These are phyloP conservation scores for Irpex rosettiformis DNA, from an alignment of 1,284 basidiomycete species.

Conservation along the genomic window DNA sequence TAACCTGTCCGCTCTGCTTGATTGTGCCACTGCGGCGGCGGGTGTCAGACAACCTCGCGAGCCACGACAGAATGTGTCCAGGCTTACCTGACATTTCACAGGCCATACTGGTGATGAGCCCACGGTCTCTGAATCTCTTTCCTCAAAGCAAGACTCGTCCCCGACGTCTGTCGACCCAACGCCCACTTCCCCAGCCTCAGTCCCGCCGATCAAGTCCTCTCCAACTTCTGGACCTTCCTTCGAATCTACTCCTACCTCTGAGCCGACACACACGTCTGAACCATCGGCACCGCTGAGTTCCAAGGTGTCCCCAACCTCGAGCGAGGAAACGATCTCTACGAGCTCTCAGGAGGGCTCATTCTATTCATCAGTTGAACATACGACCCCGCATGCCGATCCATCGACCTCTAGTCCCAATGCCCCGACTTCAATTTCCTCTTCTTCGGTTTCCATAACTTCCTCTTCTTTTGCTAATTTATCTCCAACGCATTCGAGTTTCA, in stretches of 20 bases:
- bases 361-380: background rate
- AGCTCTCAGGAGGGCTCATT: background rate
- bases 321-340: background rate
- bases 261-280: background rate
- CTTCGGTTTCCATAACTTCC: background rate
- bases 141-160: background rate
- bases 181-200: background rate
- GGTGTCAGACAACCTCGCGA: background rate
- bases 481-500: background rate
- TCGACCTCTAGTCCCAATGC: background rate
- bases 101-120: slow-evolving; percentile 13
- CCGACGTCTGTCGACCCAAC: background rate
- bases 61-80: background rate
- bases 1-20: background rate
- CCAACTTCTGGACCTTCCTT: background rate
- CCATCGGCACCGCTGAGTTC: background rate
- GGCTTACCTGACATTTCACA: background rate
- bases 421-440: background rate
- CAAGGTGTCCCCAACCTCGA: background rate
- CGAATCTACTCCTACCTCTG: background rate
- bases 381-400: background rate
- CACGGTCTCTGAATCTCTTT: background rate
- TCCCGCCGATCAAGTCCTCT: background rate
- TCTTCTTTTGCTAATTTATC: background rate
- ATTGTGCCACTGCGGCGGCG: background rate